Base-by-base conservation (phyloP, 1,139 yeast species). In the Geotrichum siamense region DNA sequence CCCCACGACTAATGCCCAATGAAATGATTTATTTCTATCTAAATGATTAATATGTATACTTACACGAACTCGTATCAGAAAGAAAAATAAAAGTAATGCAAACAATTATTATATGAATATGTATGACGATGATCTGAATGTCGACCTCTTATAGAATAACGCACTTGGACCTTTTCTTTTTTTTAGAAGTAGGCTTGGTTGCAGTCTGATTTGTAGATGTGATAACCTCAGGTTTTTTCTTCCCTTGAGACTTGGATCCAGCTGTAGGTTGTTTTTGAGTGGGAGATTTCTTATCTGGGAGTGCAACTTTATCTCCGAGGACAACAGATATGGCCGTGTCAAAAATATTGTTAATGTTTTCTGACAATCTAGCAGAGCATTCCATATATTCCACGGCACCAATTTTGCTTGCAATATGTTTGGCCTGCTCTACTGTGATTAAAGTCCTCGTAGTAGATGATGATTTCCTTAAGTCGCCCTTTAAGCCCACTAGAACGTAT, bases 371-470 rank as follows among this genome's bases (percentile, higher is more conserved):
- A 12, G 95, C 84, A 2, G 93, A 81, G 57, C 94, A 84, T 58
- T 81, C 82, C 47, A 84, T 65, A 60, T 83, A 89, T n/a, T 77
- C 79, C 29, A 73, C 69, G 0, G 94, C 93, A 36, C 82, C 82
- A 49, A 82, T 73, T 41, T 74, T 74, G 35, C 71, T 67, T 1
- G 94, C 89, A 21, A 82, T 65, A 9, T 47, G 49, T 29, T 44
- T 47, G 13, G 63, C 68, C 45, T 62, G 59, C 26, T 75, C 72
- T 5, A 78, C 72, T 23, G 75, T 63, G 41, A 74, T 74, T 37
- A 59, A 53, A 38, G 51, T 48, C 30, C 50, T 53, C 32, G 50
- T 56, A 33, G 52, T 62, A 28, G 65, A 55, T 15, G 62, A 57
- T 41, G 62, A 60, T 46, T 67, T 60, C 22, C 69, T 61, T 48